These are phyloP conservation scores for Aspergillus sp. DNA, from an alignment of 2,329 filamentous ascomycete species.

Conservation along the genomic window DNA sequence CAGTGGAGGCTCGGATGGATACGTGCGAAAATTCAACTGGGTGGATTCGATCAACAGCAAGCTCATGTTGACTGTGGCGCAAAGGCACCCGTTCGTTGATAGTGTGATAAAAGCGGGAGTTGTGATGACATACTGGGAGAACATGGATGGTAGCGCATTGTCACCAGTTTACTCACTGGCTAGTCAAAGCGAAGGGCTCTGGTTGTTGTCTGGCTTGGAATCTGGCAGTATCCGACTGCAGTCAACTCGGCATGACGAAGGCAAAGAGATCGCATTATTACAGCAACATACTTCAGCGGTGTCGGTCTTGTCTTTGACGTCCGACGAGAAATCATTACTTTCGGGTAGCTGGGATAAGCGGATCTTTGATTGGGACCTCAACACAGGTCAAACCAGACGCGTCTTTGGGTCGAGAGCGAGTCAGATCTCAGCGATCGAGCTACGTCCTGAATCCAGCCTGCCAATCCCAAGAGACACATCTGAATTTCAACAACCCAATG, in stretches of 20 bases:
- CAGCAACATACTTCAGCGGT: conserved; percentile 88
- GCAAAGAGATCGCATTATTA: conserved; percentile 79
- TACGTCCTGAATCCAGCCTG: conserved; percentile 72
- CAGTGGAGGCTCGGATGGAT: conserved; percentile 89
- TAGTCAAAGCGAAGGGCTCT: conserved; percentile 83
- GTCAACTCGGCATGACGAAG: conserved; percentile 90
- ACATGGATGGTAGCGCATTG: conserved; percentile 73
- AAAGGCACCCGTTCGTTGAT: conserved; percentile 95
- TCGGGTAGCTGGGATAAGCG: conserved; percentile 97
- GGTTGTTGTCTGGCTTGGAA: conserved; percentile 87
- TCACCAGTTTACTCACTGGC: conserved; percentile 94
- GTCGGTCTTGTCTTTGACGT: conserved; percentile 76
- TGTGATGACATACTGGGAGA: conserved; percentile 97
- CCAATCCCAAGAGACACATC: conserved; percentile 72
- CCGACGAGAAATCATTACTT: conserved; percentile 82
- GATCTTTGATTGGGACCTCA: conserved; percentile 91
- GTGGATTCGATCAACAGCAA: conserved; percentile 94
- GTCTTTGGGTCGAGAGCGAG: conserved; percentile 74
- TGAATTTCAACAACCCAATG: conserved; percentile 53
- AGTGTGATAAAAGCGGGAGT: conserved; percentile 95
- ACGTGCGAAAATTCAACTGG: conserved; percentile 96
- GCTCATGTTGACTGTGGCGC: conserved; percentile 87
- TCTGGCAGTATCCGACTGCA: conserved; percentile 92
- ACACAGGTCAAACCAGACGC: conserved; percentile 75
- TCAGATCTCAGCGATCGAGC: conserved; percentile 86